These are phyloP conservation scores for Stagonosporopsis rhizophila DNA, from an alignment of 2,329 filamentous ascomycete genomes.

Conservation along the genomic window DNA sequence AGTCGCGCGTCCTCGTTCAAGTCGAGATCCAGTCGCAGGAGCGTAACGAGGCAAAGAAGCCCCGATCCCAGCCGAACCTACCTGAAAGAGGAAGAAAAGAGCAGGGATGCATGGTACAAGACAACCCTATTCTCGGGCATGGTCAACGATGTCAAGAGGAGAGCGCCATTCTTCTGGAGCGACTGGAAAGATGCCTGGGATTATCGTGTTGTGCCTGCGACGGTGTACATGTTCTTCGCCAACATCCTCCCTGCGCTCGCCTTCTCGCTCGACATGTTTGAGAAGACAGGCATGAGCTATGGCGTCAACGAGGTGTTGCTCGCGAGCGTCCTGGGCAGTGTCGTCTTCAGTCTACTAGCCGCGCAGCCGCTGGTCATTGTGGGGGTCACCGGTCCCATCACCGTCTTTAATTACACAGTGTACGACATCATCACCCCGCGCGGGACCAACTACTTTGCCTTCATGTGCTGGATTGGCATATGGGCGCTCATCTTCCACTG, in stretches of 20 bases:
- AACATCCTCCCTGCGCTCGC: constrained; percentile 88
- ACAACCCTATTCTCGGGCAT: constrained; percentile 80
- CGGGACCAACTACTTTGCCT: constrained; percentile 82
- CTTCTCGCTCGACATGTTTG: constrained; percentile 93
- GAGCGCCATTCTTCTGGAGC: constrained; percentile 78
- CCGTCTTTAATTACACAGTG: constrained; percentile 92
- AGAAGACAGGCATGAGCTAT: constrained; percentile 82
- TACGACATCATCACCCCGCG: constrained; percentile 84
- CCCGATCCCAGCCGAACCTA: constrained; percentile 8
- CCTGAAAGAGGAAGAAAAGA: constrained; percentile 23
- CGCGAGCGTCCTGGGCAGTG: constrained; percentile 79
- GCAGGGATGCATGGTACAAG: constrained; percentile 69
- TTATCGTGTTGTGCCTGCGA: constrained; percentile 85
- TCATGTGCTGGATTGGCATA: constrained; percentile 92
- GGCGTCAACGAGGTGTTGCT: constrained; percentile 93
- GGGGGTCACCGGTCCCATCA: constrained; percentile 88
- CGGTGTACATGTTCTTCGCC: constrained; percentile 93
- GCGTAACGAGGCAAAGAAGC: background rate
- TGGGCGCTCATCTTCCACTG: constrained; percentile 88
- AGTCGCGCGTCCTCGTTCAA: constrained; percentile 19
- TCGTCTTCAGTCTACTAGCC: constrained; percentile 80
- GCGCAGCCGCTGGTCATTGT: constrained; percentile 90
- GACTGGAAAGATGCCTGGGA: constrained; percentile 91
- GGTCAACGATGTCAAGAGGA: constrained; percentile 75
- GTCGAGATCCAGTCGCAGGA: constrained; percentile 27